Conservation (phyloP, 352 stramenopile genomes). For the Pythium folliculosum region DNA sequence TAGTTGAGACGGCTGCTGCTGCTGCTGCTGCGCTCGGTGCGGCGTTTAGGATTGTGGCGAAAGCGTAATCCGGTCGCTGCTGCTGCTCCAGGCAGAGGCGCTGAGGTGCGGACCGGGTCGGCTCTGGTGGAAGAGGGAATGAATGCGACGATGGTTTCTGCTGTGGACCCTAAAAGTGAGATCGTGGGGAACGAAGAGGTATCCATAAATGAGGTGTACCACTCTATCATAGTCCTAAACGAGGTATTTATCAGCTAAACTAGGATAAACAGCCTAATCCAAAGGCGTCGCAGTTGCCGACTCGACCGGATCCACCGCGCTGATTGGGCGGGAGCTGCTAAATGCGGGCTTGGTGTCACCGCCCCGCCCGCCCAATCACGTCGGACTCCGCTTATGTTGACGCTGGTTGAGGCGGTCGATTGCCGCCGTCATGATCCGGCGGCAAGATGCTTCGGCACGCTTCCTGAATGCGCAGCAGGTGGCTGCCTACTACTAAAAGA, state of each 20-base stretch:
- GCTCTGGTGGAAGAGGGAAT: too few relatives aligned
- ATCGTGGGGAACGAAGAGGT: not conserved
- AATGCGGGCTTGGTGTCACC: too few relatives aligned
- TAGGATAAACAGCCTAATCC: not conserved
- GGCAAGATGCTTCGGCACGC: not conserved
- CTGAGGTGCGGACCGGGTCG: too few relatives aligned
- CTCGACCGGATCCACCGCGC: not conserved
- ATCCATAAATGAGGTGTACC: not conserved
- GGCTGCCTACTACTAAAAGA: too few relatives aligned
- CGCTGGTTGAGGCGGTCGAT: not conserved
- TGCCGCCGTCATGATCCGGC: too few relatives aligned
- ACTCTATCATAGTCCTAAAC: not conserved
- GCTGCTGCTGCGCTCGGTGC: not conserved
- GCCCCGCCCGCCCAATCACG: not conserved
- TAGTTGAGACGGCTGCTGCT: too few relatives aligned
- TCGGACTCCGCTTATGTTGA: not conserved
- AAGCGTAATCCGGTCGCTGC: constrained; percentile 1
- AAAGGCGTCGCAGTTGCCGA: not conserved
- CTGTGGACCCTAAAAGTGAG: not conserved
- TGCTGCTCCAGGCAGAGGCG: too few relatives aligned
- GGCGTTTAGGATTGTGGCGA: constrained; percentile 1
- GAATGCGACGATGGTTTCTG: too few relatives aligned
- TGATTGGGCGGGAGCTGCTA: not conserved
- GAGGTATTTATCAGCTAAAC: not conserved
- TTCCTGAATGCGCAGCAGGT: constrained; percentile 1